A percentile compares a stretch with the other conserved stretches of the same genome.
Evolutionary conservation across 805 yeast species (phyloP).

Genomic region (Barnettozyma siamensis): DNA sequence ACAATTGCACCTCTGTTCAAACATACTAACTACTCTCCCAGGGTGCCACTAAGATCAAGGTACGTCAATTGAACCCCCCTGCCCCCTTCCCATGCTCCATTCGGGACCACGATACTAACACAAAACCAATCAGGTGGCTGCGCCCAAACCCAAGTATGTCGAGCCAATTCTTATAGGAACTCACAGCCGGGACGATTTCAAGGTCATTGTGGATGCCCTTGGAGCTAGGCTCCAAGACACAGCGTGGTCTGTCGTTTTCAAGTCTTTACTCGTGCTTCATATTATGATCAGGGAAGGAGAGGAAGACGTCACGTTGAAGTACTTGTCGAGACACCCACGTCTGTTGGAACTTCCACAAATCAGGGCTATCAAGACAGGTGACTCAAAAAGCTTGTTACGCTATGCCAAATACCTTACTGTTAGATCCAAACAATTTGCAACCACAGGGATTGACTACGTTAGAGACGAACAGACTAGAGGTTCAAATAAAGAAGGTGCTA

Average conservation of each 20-base stretch:
- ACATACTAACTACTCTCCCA: no score
- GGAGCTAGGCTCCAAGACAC: constrained; percentile 60
- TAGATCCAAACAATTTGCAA: constrained; percentile 65
- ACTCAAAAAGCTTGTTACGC: constrained; percentile 50
- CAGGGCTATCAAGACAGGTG: constrained; percentile 33
- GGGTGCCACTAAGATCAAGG: constrained; percentile 67
- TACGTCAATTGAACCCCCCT: constrained; percentile 15
- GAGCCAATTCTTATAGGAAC: constrained; percentile 76
- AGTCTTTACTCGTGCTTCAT: constrained; percentile 78
- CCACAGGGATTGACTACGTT: constrained; percentile 68
- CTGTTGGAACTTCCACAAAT: constrained; percentile 43
- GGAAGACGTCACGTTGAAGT: constrained; percentile 62
- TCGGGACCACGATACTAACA: no score
- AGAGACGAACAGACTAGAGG: constrained; percentile 51
- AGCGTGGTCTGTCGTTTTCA: constrained; percentile 90
- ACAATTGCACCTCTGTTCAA: no score
- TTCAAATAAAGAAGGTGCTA: constrained; percentile 44
- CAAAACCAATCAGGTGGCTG: constrained; percentile 56
- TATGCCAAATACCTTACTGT: constrained; percentile 68
- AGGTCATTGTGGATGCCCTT: constrained; percentile 62
- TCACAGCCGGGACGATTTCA: constrained; percentile 40
- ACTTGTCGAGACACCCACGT: constrained; percentile 43
- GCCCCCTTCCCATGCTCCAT: no score
- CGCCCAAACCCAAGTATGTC: constrained; percentile 95
- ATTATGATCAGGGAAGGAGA: constrained; percentile 92